phyloP scores from a whole-genome alignment of 345 rosid genomes.

The Pistacia atlantica region DNA sequence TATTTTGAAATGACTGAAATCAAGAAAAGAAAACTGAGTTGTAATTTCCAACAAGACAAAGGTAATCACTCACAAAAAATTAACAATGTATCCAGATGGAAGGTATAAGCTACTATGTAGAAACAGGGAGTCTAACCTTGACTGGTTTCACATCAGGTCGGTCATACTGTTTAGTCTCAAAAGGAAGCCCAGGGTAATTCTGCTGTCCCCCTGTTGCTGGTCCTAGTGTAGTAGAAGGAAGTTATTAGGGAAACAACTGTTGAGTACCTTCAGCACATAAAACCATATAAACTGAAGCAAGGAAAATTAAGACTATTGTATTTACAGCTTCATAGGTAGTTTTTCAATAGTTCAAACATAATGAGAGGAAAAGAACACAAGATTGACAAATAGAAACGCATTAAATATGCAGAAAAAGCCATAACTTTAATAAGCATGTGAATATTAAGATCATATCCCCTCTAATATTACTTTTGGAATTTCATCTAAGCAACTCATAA shows the following conservation, averaged over 20 bases:
- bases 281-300: constrained; percentile 1
- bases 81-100: neutral
- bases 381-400: neutral
- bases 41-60: neutral
- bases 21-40: neutral
- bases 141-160: constrained; percentile 45
- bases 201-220: constrained; percentile 52
- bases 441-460: neutral
- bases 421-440: neutral
- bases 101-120: neutral
- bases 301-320: neutral
- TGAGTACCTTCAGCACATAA: neutral
- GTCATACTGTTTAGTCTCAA: constrained; percentile 59
- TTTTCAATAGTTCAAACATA: neutral
- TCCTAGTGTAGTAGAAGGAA: constrained; percentile 29
- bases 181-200: constrained; percentile 43
- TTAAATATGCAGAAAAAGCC: neutral
- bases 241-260: neutral
- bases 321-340: neutral
- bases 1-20: neutral
- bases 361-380: constrained; percentile 1
- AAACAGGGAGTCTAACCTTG: constrained; percentile 48
- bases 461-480: neutral
- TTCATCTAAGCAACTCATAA: neutral
- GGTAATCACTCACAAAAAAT: neutral